Evolutionary conservation across 2,329 filamentous ascomycete species (phyloP), one percentile per base, ranked within the genome.

Genomic region (Boeremia exigua): DNA sequence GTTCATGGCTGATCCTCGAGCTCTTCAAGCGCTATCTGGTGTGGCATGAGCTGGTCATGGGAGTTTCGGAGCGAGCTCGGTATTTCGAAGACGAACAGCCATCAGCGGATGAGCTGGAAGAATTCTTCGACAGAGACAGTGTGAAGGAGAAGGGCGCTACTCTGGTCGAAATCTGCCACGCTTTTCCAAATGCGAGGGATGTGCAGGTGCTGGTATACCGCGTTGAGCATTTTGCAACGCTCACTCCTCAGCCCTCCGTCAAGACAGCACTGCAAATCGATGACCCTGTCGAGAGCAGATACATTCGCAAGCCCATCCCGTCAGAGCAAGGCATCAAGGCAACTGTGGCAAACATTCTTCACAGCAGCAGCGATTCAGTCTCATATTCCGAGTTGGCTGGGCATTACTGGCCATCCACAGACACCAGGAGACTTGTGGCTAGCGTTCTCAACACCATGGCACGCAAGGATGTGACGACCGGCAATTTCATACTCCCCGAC

Each of bases 111-210:
- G 17, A 46, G 17, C 25, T 53, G 29, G 34, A 45, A 25, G 40
- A 15, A 3, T 40, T 46, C 17, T 53, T 46, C 29, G 15, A 19
- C 12, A 17, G 6, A 15, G 29, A 53, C 2, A 6, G 44, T 8
- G n/a, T 44, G 6, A 27, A 10, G 14, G 10, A 10, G 2, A 44
- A 45, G 1, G 44, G 48, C 12, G 37, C 43, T 9, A 56, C 42
- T 1, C 32, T 56, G 7, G 48, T 37, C 3, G 48, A 56, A 3
- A 39, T 56, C 25, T 56, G 54, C 43, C 48, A 48, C 4, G 27
- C 23, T 8, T 57, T 49, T 17, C 48, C 48, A 2, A 19, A 46
- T 14, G 48, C 54, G 9, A 23, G 32, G 3, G 15, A 57, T 15
- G 12, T 25, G 10, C 10, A 36, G 14, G 49, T 57, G 48, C 45